Evolutionary conservation across 805 yeast species (phyloP).

Genomic region (Lipomyces lipofer): DNA sequence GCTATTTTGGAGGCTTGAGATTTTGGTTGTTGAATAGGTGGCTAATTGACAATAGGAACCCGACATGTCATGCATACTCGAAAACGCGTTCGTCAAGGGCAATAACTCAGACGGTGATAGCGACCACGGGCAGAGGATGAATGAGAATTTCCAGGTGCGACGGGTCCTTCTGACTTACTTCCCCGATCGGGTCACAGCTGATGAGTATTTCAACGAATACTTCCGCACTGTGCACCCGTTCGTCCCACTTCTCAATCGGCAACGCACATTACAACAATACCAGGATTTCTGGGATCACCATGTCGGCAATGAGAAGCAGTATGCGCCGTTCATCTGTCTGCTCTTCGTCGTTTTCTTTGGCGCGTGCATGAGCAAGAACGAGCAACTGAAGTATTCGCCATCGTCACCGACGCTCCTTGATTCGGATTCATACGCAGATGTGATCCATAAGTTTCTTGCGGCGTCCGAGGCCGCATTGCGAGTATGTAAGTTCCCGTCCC

Average conservation of each 20-base stretch:
- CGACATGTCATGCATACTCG: background rate
- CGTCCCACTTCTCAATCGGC: constrained; percentile 19
- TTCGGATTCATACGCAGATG: constrained; percentile 1
- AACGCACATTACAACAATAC: constrained; percentile 6
- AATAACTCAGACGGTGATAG: background rate
- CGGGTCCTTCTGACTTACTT: background rate
- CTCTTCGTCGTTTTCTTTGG: constrained; percentile 14
- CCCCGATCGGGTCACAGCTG: constrained; percentile 11
- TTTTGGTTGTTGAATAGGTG: background rate
- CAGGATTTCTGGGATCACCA: constrained; percentile 14
- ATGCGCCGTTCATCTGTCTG: constrained; percentile 8
- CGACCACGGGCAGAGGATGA: no score
- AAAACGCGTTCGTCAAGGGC: background rate
- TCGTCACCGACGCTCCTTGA: background rate
- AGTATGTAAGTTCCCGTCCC: constrained; percentile 7
- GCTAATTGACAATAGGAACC: background rate
- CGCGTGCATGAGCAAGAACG: constrained; percentile 13
- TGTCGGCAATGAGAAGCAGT: background rate
- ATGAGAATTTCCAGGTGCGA: background rate
- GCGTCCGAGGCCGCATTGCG: constrained; percentile 15
- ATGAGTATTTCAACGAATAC: constrained; percentile 11
- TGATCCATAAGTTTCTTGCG: constrained; percentile 3
- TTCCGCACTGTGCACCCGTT: constrained; percentile 20
- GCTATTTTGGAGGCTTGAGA: no score
- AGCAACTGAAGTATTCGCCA: constrained; percentile 11